Evolutionary conservation across 2,329 filamentous ascomycete species (phyloP), one percentile per base, ranked within the genome.

Genomic region (Talaromyces albobiverticillius): DNA sequence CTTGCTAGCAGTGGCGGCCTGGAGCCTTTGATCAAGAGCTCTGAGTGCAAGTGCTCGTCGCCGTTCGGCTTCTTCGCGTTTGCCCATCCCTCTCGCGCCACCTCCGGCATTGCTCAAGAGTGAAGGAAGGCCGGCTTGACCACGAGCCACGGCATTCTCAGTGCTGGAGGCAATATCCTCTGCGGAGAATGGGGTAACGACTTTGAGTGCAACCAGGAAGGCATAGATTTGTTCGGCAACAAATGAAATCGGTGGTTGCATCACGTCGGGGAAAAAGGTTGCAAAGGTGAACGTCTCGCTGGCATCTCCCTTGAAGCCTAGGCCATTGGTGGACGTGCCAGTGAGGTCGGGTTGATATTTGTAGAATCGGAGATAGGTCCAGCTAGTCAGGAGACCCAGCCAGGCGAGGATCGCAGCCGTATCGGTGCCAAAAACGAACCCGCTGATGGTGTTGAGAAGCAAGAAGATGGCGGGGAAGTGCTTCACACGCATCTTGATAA

Each of bases 341-440:
- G 80, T 79, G 4, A 80, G 71, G 56, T 79, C 82, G n/a, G 76
- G 80, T 57, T 78, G 76, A 29, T 67, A 68, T 75, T 96, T 95
- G 79, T 90, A 96, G 79, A 97, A 99, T 61, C 94, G 90, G 16
- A 99, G 84, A 72, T 97, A 97, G 41, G 89, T 90, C 93, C 93
- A 99, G 70, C 90, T 91, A 10, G 86, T 87, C 57, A 96, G 71
- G 71, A 99, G 88, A 55, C 90, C 92, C 62, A 88, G 87, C 70
- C 89, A 78, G 50, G 89, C 84, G 57, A 96, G 82, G 67, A 95
- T 84, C 60, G 92, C 80, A 43, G 90, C 87, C 18, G 90, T 90
- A 66, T 86, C 83, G n/a, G 83, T 88, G 56, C 86, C 82, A 36
- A 89, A 70, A 8, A 86, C 61, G 1, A 86, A 70, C 31, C 84